phyloP scores from a whole-genome alignment of 805 yeast genomes.

The Wickerhamiella siamensis region DNA sequence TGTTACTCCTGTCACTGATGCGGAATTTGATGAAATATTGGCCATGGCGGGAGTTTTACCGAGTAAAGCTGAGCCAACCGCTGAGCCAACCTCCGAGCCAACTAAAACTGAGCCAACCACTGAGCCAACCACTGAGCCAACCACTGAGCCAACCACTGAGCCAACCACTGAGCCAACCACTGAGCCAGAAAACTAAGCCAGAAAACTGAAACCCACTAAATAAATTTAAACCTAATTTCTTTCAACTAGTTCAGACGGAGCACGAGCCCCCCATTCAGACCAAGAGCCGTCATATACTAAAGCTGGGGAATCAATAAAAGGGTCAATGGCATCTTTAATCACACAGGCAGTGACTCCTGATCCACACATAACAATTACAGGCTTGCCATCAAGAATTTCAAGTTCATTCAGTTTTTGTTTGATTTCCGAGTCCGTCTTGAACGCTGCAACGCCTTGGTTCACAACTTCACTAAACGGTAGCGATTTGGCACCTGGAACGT shows the following conservation, averaged over 20 bases:
- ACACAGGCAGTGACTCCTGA: slow-evolving; percentile 94
- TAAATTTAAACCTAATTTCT: not conserved
- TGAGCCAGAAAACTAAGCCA: not conserved
- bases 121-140: no score
- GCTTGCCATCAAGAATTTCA: slow-evolving; percentile 33
- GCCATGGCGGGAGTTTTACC: slow-evolving; percentile 21
- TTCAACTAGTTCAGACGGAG: not conserved
- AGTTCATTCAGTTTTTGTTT: slow-evolving; percentile 32
- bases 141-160: no score
- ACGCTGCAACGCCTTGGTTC: slow-evolving; percentile 28
- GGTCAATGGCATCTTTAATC: slow-evolving; percentile 56
- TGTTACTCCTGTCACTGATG: slow-evolving; percentile 34
- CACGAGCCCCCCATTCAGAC: slow-evolving; percentile 50
- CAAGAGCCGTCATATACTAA: slow-evolving; percentile 57
- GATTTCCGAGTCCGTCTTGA: slow-evolving; percentile 36
- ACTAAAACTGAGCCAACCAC: no score
- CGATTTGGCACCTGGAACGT: slow-evolving; percentile 65
- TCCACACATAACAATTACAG: slow-evolving; percentile 82
- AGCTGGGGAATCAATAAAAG: slow-evolving; percentile 32
- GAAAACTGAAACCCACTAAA: no score
- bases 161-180: no score
- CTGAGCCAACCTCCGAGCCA: no score
- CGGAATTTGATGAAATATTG: slow-evolving; percentile 30
- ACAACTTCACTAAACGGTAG: slow-evolving; percentile 63
- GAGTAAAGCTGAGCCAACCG: not conserved